Evolutionary conservation across 2,329 filamentous ascomycete species (phyloP).

Genomic region (Aspergillus fijiensis): DNA sequence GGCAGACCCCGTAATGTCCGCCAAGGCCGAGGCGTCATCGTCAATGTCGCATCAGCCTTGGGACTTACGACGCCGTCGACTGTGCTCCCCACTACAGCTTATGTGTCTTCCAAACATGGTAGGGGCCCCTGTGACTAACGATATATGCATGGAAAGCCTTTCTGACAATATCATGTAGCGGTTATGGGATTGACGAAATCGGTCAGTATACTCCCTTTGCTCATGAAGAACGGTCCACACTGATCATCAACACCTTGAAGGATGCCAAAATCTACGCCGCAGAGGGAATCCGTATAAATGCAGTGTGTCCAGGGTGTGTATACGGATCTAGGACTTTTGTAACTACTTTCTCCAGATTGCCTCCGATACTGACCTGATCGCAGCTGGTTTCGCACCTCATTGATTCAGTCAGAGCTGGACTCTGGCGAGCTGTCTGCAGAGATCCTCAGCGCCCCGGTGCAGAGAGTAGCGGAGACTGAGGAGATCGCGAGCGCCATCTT

Average conservation of each 20-base stretch:
- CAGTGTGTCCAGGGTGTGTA: constrained; percentile 56
- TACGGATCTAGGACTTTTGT: constrained; percentile 9
- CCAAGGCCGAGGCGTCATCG: constrained; percentile 7
- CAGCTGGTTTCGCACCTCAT: neutral
- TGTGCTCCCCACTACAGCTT: constrained; percentile 10
- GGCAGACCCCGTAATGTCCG: neutral
- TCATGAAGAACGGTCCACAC: neutral
- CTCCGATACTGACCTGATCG: neutral
- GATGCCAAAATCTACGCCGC: constrained; percentile 56
- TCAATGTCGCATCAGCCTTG: constrained; percentile 10
- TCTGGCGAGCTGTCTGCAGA: neutral
- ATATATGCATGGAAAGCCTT: neutral
- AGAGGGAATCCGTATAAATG: constrained; percentile 58
- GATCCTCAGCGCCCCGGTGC: constrained; percentile 33
- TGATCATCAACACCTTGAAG: neutral
- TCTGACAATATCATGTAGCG: neutral
- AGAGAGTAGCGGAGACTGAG: constrained; percentile 48
- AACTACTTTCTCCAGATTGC: no score
- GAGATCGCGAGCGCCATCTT: constrained; percentile 55
- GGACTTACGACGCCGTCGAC: neutral
- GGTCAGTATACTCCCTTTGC: neutral
- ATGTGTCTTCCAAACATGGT: constrained; percentile 37
- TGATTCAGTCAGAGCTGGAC: neutral
- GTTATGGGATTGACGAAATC: neutral
- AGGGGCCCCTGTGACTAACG: neutral